Conservation (phyloP, 2,329 filamentous ascomycete genomes). For the Penicillium sp. region DNA sequence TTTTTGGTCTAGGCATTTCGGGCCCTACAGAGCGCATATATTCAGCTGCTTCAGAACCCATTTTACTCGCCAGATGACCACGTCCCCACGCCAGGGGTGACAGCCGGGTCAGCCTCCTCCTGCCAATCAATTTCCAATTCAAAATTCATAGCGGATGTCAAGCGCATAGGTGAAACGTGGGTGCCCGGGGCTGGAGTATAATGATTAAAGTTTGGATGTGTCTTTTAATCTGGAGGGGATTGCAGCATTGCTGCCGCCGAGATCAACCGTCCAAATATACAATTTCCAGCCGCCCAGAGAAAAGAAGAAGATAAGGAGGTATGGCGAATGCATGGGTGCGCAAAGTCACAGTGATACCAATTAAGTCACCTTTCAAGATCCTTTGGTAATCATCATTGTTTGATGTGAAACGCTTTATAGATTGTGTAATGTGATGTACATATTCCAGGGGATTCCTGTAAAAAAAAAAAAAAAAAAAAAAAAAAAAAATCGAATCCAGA, state of each 20-base stretch:
- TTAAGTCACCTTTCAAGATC: background rate
- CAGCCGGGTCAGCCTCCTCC: slow-evolving; percentile 41
- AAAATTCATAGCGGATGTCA: slow-evolving; percentile 78
- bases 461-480: no score
- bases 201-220: background rate
- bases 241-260: background rate
- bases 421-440: background rate
- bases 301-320: background rate
- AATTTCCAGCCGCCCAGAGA: background rate
- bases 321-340: no score
- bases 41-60: slow-evolving; percentile 84
- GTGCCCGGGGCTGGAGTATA: slow-evolving; percentile 65
- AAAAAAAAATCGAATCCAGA: no score
- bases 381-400: background rate
- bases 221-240: background rate
- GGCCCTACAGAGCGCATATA: slow-evolving; percentile 90
- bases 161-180: slow-evolving; percentile 83
- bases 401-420: background rate
- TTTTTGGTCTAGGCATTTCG: slow-evolving; percentile 66
- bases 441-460: background rate
- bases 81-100: slow-evolving; percentile 56
- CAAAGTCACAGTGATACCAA: background rate
- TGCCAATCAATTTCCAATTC: slow-evolving; percentile 74
- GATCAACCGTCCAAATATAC: background rate
- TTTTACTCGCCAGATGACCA: slow-evolving; percentile 92